Base-by-base conservation (phyloP, 495 filamentous ascomycete species). In the Penicillium atrosanguineum region DNA sequence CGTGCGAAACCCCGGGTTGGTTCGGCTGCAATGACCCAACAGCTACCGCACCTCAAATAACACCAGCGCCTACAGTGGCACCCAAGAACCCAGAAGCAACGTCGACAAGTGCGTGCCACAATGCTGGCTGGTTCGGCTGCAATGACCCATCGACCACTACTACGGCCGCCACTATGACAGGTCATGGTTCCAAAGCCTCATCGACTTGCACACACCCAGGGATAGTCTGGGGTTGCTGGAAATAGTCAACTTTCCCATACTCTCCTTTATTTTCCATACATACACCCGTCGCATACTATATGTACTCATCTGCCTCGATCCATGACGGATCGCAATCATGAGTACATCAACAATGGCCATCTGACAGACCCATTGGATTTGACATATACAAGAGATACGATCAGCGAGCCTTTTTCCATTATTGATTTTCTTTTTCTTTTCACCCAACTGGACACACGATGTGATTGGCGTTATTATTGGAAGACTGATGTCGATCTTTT, bases 1-100 rank as follows among this genome's bases (percentile, higher is more conserved):
- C 91, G 0, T 96, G 91, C 72, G 82, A 89, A 61, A 93, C 88
- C 6, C 91, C 91, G 46, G 91, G 91, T 15, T 82, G 77, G 75
- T 82, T 79, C 50, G 79, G 79, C 1, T 79, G 76, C 54, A 72
- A 77, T 46, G 76, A 79, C 55, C 62, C 64, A 14, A 75, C 73
- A 0, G 71, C 68, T n/a, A 74, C 68, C 3, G 62, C 61, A 8
- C 54, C 55, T 6, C 37, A 60, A 5, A 25, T 62, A 15, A 58
- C 61, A 42, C 63, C 67, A 19, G 48, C 65, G 28, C 51, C 60
- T 8, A 64, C 68, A 42, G 48, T 53, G 16, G 39, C 28, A 1
- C 44, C 55, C 21, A 37, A 44, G 28, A 18, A 12, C 9, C 38
- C 46, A 26, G 34, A 41, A 0, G 20, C 38, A 16, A 51, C 42